Conservation (phyloP, 805 yeast genomes). For the Millerozyma miso region DNA sequence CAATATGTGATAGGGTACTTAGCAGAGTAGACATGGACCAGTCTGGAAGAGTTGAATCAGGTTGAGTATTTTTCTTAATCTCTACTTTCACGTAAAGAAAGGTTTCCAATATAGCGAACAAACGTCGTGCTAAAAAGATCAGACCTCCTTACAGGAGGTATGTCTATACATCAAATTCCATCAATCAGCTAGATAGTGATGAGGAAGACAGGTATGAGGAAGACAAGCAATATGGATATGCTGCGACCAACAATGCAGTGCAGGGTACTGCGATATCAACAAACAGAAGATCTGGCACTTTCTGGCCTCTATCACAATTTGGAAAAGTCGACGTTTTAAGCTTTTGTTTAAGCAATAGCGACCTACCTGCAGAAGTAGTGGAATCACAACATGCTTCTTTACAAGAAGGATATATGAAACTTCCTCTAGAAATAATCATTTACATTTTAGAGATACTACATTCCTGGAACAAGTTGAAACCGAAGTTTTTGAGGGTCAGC, state of each 20-base stretch:
- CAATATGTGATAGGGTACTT: background rate
- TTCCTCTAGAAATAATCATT: conserved; percentile 35
- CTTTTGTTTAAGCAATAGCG: conserved; percentile 26
- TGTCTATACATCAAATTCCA: conserved; percentile 46
- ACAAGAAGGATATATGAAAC: conserved; percentile 15
- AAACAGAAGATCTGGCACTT: conserved; percentile 14
- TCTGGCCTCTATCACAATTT: conserved; percentile 50
- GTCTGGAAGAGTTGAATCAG: background rate
- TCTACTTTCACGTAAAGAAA: background rate
- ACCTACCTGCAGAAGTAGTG: conserved; percentile 9
- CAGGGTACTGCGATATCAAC: background rate
- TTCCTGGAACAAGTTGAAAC: conserved; percentile 28
- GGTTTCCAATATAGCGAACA: conserved; percentile 65
- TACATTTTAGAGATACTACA: conserved; percentile 28
- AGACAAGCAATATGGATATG: background rate
- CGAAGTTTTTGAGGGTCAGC: conserved; percentile 56
- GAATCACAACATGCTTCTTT: conserved; percentile 7
- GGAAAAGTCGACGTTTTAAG: conserved; percentile 47
- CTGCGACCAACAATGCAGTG: background rate
- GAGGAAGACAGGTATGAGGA: conserved; percentile 17
- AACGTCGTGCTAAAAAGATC: conserved; percentile 77
- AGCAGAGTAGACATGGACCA: too few relatives aligned
- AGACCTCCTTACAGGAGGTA: conserved; percentile 78
- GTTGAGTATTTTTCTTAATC: background rate
- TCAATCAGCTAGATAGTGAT: conserved; percentile 20